A percentile compares a stretch with the other conserved stretches of the same genome.
phyloP scores from a whole-genome alignment of 108 stramenopile species.

The Fistulifera solaris region DNA sequence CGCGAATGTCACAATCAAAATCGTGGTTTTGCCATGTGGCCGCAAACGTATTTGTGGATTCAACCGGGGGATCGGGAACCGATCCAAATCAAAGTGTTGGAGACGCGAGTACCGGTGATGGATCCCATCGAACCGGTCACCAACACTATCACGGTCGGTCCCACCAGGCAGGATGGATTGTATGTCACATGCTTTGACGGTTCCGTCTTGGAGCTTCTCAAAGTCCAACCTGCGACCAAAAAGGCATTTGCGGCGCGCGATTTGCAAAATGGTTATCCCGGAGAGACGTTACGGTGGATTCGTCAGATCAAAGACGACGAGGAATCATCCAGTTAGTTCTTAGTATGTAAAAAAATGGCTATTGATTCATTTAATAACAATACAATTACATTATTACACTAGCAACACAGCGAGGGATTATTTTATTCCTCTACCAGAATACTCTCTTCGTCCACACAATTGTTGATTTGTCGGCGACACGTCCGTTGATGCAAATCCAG shows the following conservation, averaged over 20 bases:
- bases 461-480: no score
- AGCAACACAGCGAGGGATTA: no score
- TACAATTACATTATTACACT: no score
- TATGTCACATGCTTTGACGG: conserved; percentile 83
- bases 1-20: conserved; percentile 73
- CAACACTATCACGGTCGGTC: conserved; percentile 46
- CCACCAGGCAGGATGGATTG: conserved; percentile 72
- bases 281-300: conserved; percentile 4
- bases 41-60: conserved; percentile 76
- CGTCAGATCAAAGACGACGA: background rate
- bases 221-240: conserved; percentile 84
- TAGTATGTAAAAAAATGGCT: no score
- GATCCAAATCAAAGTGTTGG: conserved; percentile 53
- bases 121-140: conserved; percentile 28
- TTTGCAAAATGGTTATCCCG: conserved; percentile 79
- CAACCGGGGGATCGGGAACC: conserved; percentile 54
- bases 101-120: conserved; percentile 46
- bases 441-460: no score
- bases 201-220: conserved; percentile 77
- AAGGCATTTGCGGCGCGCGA: conserved; percentile 89
- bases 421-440: no score
- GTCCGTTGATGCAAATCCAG: no score
- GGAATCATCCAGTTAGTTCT: background rate
- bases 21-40: conserved; percentile 92
- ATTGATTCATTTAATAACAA: no score